Base-by-base conservation (phyloP, 1,284 basidiomycete species). In the Cutaneotrichosporon cavernicola region DNA sequence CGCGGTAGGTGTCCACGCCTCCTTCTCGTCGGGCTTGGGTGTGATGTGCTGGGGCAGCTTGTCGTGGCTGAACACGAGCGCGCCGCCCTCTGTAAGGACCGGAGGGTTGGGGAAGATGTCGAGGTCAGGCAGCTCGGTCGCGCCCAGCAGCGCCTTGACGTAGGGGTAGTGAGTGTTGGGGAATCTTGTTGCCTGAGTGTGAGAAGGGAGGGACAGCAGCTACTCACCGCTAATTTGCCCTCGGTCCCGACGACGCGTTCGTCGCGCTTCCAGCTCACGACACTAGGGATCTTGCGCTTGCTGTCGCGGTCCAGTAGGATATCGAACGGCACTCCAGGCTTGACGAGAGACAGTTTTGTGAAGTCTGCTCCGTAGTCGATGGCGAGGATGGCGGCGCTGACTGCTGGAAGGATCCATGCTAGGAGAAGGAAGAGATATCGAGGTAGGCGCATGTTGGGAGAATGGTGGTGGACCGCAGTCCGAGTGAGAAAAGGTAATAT, bases 281-380 rank as follows among this genome's bases (percentile, higher is more conserved):
- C 87, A 26, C 91, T 88, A 72, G 90, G 89, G 60, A 97, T 92
- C 82, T 99, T 99, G 69, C 96, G 86, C 82, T 97, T 98, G 49
- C 92, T 96, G 79, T 98, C 96, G 77, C 92, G 91, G 82, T 97
- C 95, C 58, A 99, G 84, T 40, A 99, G 84, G 36, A 99, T 92
- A 81, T 99, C 96, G 74, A 99, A 97, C 1, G 96, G 94, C 58
- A 92, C 83, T 49, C 95, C 96, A 1, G 96, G 96, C 76, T 96
- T 96, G 86, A 99, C 91, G 66, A 99, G 84, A 10, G 94, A 95
- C 32, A 93, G 90, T 81, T 98, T 99, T 75, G 93, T 96, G 84
- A 88, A 93, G 82, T 97, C 94, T 49, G 91, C 87, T 76, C 94
- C 95, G 86, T 95, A 96, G 86, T 97, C 94, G 74, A 97, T 91